Base-by-base conservation (phyloP, 2,329 filamentous ascomycete species). In the Diplodia sapinea region DNA sequence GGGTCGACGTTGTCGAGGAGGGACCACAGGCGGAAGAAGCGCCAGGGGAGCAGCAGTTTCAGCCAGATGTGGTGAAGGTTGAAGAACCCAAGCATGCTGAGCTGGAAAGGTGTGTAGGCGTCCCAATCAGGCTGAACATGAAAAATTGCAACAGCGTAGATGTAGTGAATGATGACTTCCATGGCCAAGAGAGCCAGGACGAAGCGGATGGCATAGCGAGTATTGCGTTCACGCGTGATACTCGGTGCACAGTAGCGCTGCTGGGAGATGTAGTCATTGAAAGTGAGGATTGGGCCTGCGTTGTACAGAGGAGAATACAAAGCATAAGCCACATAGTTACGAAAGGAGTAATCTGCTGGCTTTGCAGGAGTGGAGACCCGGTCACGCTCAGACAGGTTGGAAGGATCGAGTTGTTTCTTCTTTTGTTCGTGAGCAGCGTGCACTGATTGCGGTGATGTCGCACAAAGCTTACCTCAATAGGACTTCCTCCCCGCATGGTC, bases 31-130 rank as follows among this genome's bases (percentile, higher is more conserved):
- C 96, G 91, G 86, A 98, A 98, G 78, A 98, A 90, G n/a, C 95
- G 91, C 94, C 94, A 99, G 0, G 95, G 95, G 8, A 99, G 88
- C 4, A 99, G 88, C 1, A 99, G 88, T 78, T 99, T 99, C 56
- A 99, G 86, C 96, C 96, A 99, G 78, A 99, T 96, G 76, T 97
- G 88, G 81, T 97, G 92, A 13, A 99, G 88, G 79, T 97, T 97
- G 84, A 98, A 96, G 82, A 91, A 97, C 47, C 93, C 95, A 13
- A 99, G 86, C 82, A 99, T 89, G 75, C 88, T 91, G 52, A 99
- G 87, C 77, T 99, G 93, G 54, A 91, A 89, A 0, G 95, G 89
- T 0, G 93, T 91, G 81, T 97, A 98, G 29, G 88, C 82, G 33
- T 84, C 83, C 95, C 95, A 99, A 70, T 89, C 83, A 0, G 94